Conservation (phyloP, 2,329 filamentous ascomycete genomes). For the Fusarium continuum region DNA sequence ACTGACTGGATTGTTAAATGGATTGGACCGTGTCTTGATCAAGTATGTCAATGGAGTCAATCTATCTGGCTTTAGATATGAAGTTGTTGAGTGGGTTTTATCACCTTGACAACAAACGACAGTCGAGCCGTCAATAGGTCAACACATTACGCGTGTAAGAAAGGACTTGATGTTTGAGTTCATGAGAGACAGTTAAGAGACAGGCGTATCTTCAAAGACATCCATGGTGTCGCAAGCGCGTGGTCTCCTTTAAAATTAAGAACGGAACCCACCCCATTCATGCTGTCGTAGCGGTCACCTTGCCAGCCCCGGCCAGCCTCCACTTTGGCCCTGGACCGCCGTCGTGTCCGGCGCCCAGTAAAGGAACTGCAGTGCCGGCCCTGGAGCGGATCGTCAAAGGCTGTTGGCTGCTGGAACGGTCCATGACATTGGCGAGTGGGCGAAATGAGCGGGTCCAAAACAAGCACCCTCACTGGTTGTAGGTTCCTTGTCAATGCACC, state of each 20-base stretch:
- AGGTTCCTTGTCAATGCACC: slow-evolving; percentile 23
- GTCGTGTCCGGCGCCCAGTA: slow-evolving; percentile 15
- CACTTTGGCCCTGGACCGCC: slow-evolving; percentile 20
- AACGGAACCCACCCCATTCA: slow-evolving; percentile 20
- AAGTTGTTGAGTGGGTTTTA: background rate
- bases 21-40: slow-evolving; percentile 4
- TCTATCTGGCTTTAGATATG: background rate
- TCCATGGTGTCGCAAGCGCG: slow-evolving; percentile 18
- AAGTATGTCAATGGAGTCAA: slow-evolving; percentile 1
- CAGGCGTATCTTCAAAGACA: slow-evolving; percentile 3
- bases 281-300: slow-evolving; percentile 29
- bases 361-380: slow-evolving; percentile 13
- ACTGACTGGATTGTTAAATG: background rate
- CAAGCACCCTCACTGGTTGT: slow-evolving; percentile 14
- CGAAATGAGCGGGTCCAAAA: slow-evolving; percentile 29
- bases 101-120: slow-evolving; percentile 30
- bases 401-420: slow-evolving; percentile 26
- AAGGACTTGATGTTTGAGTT: slow-evolving; percentile 9
- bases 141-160: slow-evolving; percentile 16
- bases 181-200: background rate
- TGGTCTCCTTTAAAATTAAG: slow-evolving; percentile 26
- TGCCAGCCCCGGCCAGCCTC: slow-evolving; percentile 22
- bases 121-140: background rate
- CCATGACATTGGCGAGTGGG: slow-evolving; percentile 13
- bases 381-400: slow-evolving; percentile 31